These are phyloP conservation scores for Secale cereale DNA, from an alignment of 176 grass and related monocot genomes.

Conservation along the genomic window DNA sequence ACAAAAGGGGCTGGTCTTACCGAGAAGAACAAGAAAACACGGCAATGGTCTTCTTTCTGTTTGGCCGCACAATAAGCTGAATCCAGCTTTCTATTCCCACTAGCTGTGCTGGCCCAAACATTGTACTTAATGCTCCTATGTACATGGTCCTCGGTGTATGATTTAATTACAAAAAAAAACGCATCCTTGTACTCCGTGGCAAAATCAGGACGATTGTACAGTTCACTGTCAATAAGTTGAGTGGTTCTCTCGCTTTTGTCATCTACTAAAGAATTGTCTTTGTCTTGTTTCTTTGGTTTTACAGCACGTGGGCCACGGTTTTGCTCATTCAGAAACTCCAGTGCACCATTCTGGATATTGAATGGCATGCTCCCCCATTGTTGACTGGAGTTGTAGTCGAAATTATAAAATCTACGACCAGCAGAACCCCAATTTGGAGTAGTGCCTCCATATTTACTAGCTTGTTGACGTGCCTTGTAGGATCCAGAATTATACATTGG, in stretches of 20 bases:
- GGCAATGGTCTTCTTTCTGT: slow-evolving; percentile 50
- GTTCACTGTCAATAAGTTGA: slow-evolving; percentile 22
- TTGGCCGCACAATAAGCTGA: slow-evolving; percentile 46
- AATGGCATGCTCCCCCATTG: slow-evolving; percentile 46
- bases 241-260: slow-evolving; percentile 41
- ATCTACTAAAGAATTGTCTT: slow-evolving; percentile 39
- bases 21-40: slow-evolving; percentile 78
- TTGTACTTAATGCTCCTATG: slow-evolving; percentile 72
- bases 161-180: slow-evolving; percentile 72
- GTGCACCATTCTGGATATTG: slow-evolving; percentile 47
- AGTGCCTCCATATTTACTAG: slow-evolving; percentile 37
- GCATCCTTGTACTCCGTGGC: slow-evolving; percentile 57
- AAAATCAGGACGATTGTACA: slow-evolving; percentile 57
- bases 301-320: slow-evolving; percentile 61
- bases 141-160: slow-evolving; percentile 73
- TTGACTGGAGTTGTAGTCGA: slow-evolving; percentile 35
- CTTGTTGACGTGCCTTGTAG: slow-evolving; percentile 49
- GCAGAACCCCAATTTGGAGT: slow-evolving; percentile 42
- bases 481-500: slow-evolving; percentile 46
- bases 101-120: slow-evolving; percentile 65
- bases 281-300: slow-evolving; percentile 52
- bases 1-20: slow-evolving; percentile 20
- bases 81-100: slow-evolving; percentile 64
- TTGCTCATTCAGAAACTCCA: slow-evolving; percentile 68
- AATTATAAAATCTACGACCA: slow-evolving; percentile 38